Evolutionary conservation across 1,284 basidiomycete genomes (phyloP), one percentile per base, ranked within the genome.

Genomic region (Laetiporus sulphureus): DNA sequence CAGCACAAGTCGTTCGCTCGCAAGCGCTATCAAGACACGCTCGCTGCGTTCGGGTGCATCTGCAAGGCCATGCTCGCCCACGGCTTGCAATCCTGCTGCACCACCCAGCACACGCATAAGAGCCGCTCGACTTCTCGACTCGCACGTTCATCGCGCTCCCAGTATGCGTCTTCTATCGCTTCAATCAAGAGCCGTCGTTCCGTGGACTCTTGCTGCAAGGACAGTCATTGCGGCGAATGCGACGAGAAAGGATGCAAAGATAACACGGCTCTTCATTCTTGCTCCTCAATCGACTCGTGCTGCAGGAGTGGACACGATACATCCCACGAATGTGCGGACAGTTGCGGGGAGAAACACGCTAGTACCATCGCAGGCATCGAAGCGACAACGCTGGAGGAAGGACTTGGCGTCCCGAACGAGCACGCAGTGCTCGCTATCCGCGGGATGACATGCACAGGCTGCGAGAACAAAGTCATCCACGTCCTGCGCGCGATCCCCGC

Each of bases 361-460:
- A 52, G 15, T 1, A n/a, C 10, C 24, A 19, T 22, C 36, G 32
- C 41, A 3, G 16, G 32, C 45, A 31, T 47, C 31, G 48, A 48
- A 12, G 42, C 51, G 13, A 44, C 44, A n/a, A 44, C 45, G 23
- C 25, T 40, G 0, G 48, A 51, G 52, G 46, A 50, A 23, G 42
- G 38, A 2, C 15, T 29, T 18, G 39, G 29, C 3, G 10, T 34
- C 2, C 31, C 32, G 3, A 40, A 22, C 22, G 44, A 49, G 25
- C 59, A 53, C 25, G 54, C 52, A 3, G 49, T 57, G 2, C 43
- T 62, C 12, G 54, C 60, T 3, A 47, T 62, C 39, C 57, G 57
- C 36, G 60, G 60, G 6, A 62, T 62, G 60, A 62, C 60, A 4
- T 62, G 60, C 51, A 59, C 55, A 5, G 60, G 60, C 2, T 62